These are phyloP conservation scores for Colletotrichum trifolii DNA, from an alignment of 2,329 filamentous ascomycete genomes.

Conservation along the genomic window DNA sequence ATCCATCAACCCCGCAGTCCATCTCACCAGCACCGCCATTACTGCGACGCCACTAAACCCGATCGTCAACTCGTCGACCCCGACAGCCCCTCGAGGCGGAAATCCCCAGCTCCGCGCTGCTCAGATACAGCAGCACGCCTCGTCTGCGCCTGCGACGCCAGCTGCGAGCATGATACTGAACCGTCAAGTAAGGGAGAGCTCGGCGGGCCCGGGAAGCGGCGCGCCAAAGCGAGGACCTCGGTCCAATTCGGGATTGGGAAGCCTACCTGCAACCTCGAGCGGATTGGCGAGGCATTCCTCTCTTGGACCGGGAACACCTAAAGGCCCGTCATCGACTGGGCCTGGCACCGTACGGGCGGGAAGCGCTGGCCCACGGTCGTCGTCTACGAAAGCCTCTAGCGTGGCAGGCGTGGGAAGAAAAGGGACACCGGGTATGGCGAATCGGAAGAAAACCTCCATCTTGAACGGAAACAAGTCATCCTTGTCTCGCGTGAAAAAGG, in stretches of 20 bases:
- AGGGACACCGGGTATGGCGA: constrained; percentile 55
- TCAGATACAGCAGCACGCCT: constrained; percentile 62
- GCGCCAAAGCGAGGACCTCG: constrained; percentile 65
- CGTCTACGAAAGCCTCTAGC: constrained; percentile 56
- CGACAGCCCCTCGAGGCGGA: constrained; percentile 54
- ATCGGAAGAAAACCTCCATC: constrained; percentile 59
- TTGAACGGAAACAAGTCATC: constrained; percentile 64
- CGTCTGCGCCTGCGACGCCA: constrained; percentile 69
- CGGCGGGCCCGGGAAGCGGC: constrained; percentile 63
- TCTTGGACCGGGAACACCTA: constrained; percentile 71
- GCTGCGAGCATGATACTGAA: constrained; percentile 70
- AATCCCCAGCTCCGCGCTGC: constrained; percentile 61
- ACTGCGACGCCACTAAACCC: constrained; percentile 49
- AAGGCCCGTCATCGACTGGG: constrained; percentile 49
- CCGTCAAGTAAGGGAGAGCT: constrained; percentile 66
- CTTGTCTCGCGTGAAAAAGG: constrained; percentile 71
- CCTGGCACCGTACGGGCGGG: constrained; percentile 60
- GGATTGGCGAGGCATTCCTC: constrained; percentile 71
- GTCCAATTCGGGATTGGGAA: constrained; percentile 59
- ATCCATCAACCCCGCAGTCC: constrained; percentile 56
- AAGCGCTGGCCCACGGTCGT: constrained; percentile 68
- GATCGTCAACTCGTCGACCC: constrained; percentile 53
- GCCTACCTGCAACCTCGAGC: constrained; percentile 63
- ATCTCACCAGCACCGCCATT: constrained; percentile 44
- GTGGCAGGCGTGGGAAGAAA: constrained; percentile 57